phyloP scores from a whole-genome alignment of 768 basidiomycete species.

The Russula sp. region DNA sequence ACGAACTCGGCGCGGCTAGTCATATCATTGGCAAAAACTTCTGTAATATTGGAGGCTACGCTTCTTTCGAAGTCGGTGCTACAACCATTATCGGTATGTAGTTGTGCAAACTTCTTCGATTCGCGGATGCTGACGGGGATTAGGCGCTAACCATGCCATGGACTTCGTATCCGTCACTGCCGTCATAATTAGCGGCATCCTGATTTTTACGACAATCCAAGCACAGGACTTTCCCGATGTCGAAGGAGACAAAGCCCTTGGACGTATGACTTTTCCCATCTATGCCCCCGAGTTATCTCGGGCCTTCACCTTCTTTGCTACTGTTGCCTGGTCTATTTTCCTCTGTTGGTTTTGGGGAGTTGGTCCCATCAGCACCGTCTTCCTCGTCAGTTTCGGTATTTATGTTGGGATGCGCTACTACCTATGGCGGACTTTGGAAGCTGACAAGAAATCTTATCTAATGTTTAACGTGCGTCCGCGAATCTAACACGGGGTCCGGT shows the following conservation, averaged over 20 bases:
- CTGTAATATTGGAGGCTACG: slow-evolving; percentile 25
- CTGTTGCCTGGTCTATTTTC: slow-evolving; percentile 25
- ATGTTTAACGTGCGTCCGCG: slow-evolving; percentile 27
- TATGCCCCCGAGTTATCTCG: slow-evolving; percentile 25
- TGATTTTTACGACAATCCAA: slow-evolving; percentile 28
- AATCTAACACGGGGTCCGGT: slow-evolving; percentile 11
- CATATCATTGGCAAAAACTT: slow-evolving; percentile 25
- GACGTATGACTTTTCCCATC: slow-evolving; percentile 27
- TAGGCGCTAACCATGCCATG: slow-evolving; percentile 17
- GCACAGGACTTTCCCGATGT: slow-evolving; percentile 28
- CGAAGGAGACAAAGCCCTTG: slow-evolving; percentile 25
- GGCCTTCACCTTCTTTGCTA: slow-evolving; percentile 23
- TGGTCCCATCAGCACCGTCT: slow-evolving; percentile 19
- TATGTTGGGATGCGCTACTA: slow-evolving; percentile 25
- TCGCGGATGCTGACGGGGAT: slow-evolving; percentile 17
- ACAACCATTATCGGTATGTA: slow-evolving; percentile 21
- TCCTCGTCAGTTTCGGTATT: slow-evolving; percentile 22
- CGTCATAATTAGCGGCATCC: slow-evolving; percentile 23
- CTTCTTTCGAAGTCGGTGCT: slow-evolving; percentile 26
- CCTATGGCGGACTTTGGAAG: slow-evolving; percentile 20
- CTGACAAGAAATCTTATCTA: slow-evolving; percentile 24
- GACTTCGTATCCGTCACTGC: slow-evolving; percentile 24
- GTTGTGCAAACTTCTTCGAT: slow-evolving; percentile 8
- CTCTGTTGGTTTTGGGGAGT: slow-evolving; percentile 25
- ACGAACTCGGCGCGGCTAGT: slow-evolving; percentile 18